A percentile compares a stretch with the other conserved stretches of the same genome.
Evolutionary conservation across 192 early-diverging fungal species (phyloP).

Genomic region (Lobosporangium transversale): DNA sequence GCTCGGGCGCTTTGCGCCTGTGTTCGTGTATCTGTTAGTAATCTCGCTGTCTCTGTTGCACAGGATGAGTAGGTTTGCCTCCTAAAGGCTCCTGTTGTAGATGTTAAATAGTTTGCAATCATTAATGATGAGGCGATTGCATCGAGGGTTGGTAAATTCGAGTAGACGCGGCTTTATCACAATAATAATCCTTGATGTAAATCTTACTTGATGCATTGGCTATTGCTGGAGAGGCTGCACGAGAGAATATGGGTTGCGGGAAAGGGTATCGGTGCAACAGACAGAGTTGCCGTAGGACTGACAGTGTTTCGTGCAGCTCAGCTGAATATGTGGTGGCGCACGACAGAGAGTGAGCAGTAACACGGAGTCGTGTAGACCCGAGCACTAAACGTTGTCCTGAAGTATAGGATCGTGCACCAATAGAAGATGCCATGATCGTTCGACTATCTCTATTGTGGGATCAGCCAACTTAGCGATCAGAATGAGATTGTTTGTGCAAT

Average conservation of each 20-base stretch:
- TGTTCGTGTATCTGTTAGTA: background rate
- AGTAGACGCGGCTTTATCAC: no score
- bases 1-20: no score
- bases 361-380: no score
- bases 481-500: no score
- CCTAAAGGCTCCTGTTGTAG: constrained; percentile 1
- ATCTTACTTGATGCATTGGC: constrained; percentile 10
- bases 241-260: background rate
- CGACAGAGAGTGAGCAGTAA: background rate
- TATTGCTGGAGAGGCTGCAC: background rate
- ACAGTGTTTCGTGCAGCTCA: background rate
- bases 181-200: no score
- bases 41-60: background rate
- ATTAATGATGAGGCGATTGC: no score
- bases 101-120: no score
- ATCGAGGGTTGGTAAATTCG: no score
- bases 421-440: constrained; percentile 19
- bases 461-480: no score
- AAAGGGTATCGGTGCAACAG: background rate
- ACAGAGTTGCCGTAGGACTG: constrained; percentile 1
- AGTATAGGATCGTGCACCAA: constrained; percentile 22
- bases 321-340: background rate
- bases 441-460: no score
- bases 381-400: constrained; percentile 8
- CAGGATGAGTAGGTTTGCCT: constrained; percentile 2